Evolutionary conservation across 768 basidiomycete genomes (phyloP).

Genomic region (Tricholoma saponaceum): DNA sequence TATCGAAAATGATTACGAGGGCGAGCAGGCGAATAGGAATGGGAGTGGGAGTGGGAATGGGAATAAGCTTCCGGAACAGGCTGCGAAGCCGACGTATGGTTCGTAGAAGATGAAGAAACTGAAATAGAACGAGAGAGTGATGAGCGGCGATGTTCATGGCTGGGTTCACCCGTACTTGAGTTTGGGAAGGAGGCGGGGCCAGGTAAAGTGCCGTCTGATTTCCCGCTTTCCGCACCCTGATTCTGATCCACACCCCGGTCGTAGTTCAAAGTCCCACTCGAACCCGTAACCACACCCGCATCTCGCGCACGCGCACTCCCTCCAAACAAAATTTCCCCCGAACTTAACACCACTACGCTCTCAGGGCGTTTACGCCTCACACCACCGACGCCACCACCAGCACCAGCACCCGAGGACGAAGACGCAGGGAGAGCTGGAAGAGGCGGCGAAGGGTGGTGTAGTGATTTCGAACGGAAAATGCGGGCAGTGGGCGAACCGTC

Average conservation of each 20-base stretch:
- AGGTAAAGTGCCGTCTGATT: not conserved
- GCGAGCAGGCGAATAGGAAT: no score
- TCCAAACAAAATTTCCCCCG: conserved; percentile 8
- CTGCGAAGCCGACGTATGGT: not conserved
- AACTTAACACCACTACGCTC: conserved; percentile 48
- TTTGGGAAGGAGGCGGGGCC: not conserved
- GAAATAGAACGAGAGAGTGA: not conserved
- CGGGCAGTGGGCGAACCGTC: conserved; percentile 28
- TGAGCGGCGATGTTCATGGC: not conserved
- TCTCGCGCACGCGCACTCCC: not conserved
- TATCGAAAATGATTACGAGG: no score
- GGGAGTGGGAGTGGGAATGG: not conserved
- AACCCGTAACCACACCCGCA: not conserved
- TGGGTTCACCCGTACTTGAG: not conserved
- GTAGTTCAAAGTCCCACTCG: not conserved
- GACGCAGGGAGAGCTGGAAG: conserved; percentile 19
- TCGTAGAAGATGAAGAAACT: not conserved
- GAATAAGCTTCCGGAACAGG: not conserved
- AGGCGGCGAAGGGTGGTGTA: conserved; percentile 38
- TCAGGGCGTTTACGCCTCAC: conserved; percentile 54
- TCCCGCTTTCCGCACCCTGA: not conserved
- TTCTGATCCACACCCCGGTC: not conserved
- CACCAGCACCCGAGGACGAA: no score
- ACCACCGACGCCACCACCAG: conserved; percentile 9
- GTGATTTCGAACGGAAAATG: conserved; percentile 49